Evolutionary conservation across 2,329 filamentous ascomycete genomes (phyloP).

Genomic region (Plectosphaerella plurivora): DNA sequence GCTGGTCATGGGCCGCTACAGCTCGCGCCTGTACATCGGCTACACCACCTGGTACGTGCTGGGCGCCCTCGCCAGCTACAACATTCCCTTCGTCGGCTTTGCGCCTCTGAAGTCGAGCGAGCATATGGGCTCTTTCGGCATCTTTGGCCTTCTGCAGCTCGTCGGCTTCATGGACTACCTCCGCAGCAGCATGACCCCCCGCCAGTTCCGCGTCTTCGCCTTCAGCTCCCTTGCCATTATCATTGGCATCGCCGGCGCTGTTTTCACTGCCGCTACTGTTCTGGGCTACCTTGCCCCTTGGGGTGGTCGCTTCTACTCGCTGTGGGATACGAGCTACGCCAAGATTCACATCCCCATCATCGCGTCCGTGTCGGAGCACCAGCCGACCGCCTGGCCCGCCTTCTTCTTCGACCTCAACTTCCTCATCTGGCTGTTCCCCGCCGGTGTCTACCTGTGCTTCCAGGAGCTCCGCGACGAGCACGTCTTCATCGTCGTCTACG

Average conservation of each 20-base stretch:
- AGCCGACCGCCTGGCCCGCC: slow-evolving; percentile 96
- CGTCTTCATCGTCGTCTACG: slow-evolving; percentile 95
- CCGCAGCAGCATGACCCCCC: slow-evolving; percentile 79
- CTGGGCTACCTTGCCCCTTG: slow-evolving; percentile 93
- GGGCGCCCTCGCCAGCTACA: slow-evolving; percentile 95
- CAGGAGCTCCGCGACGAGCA: slow-evolving; percentile 90
- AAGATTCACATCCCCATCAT: slow-evolving; percentile 99
- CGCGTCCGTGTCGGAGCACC: slow-evolving; percentile 98
- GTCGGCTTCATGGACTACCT: slow-evolving; percentile 91
- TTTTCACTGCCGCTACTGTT: slow-evolving; percentile 81
- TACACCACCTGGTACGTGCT: slow-evolving; percentile 98
- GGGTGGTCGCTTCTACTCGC: slow-evolving; percentile 97
- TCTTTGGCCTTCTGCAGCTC: slow-evolving; percentile 93
- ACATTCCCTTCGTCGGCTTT: slow-evolving; percentile 98
- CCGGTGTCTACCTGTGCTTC: slow-evolving; percentile 98
- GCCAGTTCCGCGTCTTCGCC: slow-evolving; percentile 91
- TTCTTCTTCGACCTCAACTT: slow-evolving; percentile 99
- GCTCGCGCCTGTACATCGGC: slow-evolving; percentile 87
- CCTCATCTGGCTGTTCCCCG: slow-evolving; percentile 98
- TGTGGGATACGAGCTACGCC: slow-evolving; percentile 97
- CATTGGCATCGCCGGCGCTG: slow-evolving; percentile 68
- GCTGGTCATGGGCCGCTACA: slow-evolving; percentile 95
- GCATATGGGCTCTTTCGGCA: slow-evolving; percentile 94
- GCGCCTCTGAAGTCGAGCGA: slow-evolving; percentile 94
- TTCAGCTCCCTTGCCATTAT: slow-evolving; percentile 69